Evolutionary conservation across 805 yeast genomes (phyloP), one percentile per base, ranked within the genome.

Genomic region (Ogataea ramenticola): DNA sequence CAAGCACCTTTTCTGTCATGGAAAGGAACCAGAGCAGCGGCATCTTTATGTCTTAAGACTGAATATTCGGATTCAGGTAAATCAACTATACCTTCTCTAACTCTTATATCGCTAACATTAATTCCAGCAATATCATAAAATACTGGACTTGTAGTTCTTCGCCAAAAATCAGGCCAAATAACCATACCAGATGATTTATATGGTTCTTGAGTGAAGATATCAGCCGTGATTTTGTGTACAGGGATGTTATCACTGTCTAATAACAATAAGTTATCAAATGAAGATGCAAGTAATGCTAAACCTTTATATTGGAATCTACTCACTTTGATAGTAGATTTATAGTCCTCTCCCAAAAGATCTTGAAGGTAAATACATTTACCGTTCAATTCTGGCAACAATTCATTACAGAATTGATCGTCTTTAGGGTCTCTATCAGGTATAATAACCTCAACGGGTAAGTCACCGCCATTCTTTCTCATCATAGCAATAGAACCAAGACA

Each of bases 91-190:
- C 62, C 56, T 11, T 70, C 66, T 22, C 70, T 65, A 2, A 63
- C 58, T 31, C 66, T 62, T 6, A 48, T 56, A 49, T 60, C 61
- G 35, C 57, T 65, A 33, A 66, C 67, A 57, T 55, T 46, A 1
- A 66, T 54, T 11, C 59, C 62, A 15, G 86, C 78, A 46, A 83
- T 77, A 15, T 77, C 77, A 54, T 75, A 78, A 55, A 62, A 80
- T 32, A 62, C 62, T 16, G 86, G 86, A 45, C 73, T 69, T 2
- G 86, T 80, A 15, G 83, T 73, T 56, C 86, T 66, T 19, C 77
- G 72, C 85, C 85, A 79, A 31, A 75, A 77, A 57, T 79, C 84
- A 5, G 85, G 85, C 84, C 85, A 79, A n/a, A 76, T 51, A 15
- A 80, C 68, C 58, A 80, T 60, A 0, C 77, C 74, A n/a, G 61